Base-by-base conservation (phyloP, 768 basidiomycete genomes). In the Astraeus odoratus region DNA sequence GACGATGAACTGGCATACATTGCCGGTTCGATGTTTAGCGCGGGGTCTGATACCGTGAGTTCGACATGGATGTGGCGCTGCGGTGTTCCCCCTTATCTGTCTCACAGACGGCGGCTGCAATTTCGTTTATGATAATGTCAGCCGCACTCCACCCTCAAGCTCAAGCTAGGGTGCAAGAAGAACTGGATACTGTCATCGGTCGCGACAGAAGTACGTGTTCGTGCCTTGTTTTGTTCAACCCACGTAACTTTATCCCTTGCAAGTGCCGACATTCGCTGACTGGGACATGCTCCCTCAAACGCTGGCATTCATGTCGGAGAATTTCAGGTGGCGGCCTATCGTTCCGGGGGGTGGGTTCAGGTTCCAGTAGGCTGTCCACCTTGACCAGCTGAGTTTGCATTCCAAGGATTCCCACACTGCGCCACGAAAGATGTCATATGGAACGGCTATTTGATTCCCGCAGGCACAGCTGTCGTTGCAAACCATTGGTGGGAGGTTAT, bases 351-450 rank as follows among this genome's bases (percentile, higher is more conserved):
- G 67, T 57, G 4, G 45, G 39, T 39, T 5, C 2, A 8, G 30
- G 24, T 3, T 3, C 3, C 13, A 16, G 4, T 20, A 20, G 18
- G 22, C 34, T 44, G 22, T 49, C 29, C 10, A 22, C 7, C 7
- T n/a, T 12, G 8, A n/a, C n/a, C n/a, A n/a, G n/a, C n/a, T n/a
- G n/a, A n/a, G n/a, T n/a, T n/a, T n/a, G n/a, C n/a, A n/a, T 30
- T 15, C 27, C 4, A 8, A 59, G 57, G 81, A 0, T 77, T 82
- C 46, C 67, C 76, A 1, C 83, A 86, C 51, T 72, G 73, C 13
- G 73, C 81, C 0, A 83, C 78, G 0, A 73, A 72, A 40, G 80
- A 83, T 44, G 71, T 85, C 29, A 55, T 76, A 18, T 84, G 78
- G 60, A 50, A 42, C 23, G 54, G 54, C 0, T 50, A 52, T 8